Percentiles rank a stretch among this genome's conserved stretches.
Evolutionary conservation across 2,329 filamentous ascomycete species (phyloP).

Genomic region (Cladosporium velox): DNA sequence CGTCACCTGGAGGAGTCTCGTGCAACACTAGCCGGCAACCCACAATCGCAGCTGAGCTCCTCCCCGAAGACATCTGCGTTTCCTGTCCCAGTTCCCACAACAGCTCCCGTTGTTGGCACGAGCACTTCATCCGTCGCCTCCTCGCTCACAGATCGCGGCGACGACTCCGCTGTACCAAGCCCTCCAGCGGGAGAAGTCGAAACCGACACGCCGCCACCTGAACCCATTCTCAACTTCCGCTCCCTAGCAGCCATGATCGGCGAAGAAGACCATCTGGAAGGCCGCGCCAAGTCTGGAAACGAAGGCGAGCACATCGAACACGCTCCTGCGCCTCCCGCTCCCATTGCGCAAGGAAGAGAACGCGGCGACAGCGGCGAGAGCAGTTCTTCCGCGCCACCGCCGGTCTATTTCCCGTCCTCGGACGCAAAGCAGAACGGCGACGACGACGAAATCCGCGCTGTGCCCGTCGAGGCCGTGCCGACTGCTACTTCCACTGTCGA

Average conservation of each 20-base stretch:
- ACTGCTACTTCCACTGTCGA: conserved; percentile 20
- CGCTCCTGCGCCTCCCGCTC: conserved; percentile 25
- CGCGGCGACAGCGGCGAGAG: conserved; percentile 35
- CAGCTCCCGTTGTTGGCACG: conserved; percentile 56
- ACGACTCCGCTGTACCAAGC: conserved; percentile 51
- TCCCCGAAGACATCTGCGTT: conserved; percentile 29
- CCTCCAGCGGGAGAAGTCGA: conserved; percentile 42
- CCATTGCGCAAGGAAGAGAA: background rate
- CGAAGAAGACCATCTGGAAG: conserved; percentile 33
- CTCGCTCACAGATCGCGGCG: conserved; percentile 57
- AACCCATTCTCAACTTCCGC: conserved; percentile 78
- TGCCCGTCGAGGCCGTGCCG: conserved; percentile 19
- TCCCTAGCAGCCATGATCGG: conserved; percentile 68
- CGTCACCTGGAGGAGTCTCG: conserved; percentile 50
- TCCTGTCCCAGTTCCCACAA: conserved; percentile 62
- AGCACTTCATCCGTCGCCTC: conserved; percentile 83
- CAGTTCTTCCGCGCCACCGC: background rate
- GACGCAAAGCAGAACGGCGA: conserved; percentile 22
- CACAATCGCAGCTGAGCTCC: conserved; percentile 30
- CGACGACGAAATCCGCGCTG: conserved; percentile 29
- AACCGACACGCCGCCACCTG: conserved; percentile 56
- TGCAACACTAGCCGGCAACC: conserved; percentile 38
- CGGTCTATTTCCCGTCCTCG: background rate
- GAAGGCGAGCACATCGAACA: conserved; percentile 45
- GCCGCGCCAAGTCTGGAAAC: conserved; percentile 27